Evolutionary conservation across 164 flowering plant species (phyloP).

Genomic region (Nymphaea thermarum): DNA sequence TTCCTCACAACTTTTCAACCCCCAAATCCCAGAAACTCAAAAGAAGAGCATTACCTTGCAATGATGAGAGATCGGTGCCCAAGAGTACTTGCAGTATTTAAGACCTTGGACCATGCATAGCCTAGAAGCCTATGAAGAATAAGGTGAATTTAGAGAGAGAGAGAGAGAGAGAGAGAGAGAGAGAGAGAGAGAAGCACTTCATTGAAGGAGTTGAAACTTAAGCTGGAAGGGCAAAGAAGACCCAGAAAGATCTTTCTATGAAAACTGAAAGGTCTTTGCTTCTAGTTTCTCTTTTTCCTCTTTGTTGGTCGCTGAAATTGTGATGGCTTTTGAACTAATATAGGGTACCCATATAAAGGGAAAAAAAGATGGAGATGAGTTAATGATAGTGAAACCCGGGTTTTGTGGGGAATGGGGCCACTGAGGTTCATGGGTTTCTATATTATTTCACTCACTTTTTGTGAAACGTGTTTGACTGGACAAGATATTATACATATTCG

Average conservation of each 20-base stretch:
- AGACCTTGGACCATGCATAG: neutral
- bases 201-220: neutral
- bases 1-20: neutral
- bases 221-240: neutral
- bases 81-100: neutral
- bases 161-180: too few species aligned
- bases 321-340: neutral
- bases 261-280: neutral
- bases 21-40: neutral
- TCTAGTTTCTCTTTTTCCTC: neutral
- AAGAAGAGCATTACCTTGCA: neutral
- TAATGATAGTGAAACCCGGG: neutral
- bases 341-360: neutral
- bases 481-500: constrained; percentile 8
- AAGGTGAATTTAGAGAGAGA: neutral
- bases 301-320: neutral
- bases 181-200: neutral
- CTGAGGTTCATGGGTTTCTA: constrained; percentile 4
- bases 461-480: constrained; percentile 34
- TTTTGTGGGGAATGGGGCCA: neutral
- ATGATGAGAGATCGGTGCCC: neutral
- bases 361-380: neutral
- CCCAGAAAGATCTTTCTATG: neutral
- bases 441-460: neutral
- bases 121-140: neutral